Evolutionary conservation across 208 protist species (phyloP).

Genomic region (Acanthamoeba healyi): DNA sequence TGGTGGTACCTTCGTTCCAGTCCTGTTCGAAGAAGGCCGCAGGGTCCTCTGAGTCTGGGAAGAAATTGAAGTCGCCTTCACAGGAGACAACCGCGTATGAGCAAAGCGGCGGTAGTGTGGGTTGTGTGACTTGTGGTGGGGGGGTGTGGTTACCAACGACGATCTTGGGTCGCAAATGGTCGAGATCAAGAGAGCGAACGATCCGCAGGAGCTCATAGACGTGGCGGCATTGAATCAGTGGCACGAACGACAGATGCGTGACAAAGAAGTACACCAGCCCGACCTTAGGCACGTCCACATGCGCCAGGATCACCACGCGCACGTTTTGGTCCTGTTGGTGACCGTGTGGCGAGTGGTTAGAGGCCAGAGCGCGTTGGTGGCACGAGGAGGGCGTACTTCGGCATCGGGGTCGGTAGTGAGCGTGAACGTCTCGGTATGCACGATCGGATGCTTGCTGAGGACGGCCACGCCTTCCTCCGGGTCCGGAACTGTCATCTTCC

Average conservation of each 20-base stretch:
- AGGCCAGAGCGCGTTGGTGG: not conserved
- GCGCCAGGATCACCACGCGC: not conserved
- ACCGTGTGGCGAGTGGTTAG: not conserved
- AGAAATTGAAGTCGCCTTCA: constrained; percentile 26
- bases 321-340: not conserved
- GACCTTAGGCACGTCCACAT: not conserved
- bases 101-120: not conserved
- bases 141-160: not conserved
- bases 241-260: constrained; percentile 16
- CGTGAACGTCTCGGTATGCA: not conserved
- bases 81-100: not conserved
- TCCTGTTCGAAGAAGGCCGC: not conserved
- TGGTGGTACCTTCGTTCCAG: not conserved
- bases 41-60: not conserved
- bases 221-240: not conserved
- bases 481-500: not conserved
- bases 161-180: not conserved
- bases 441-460: constrained; percentile 13
- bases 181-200: not conserved
- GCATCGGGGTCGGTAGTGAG: not conserved
- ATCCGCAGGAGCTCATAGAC: constrained; percentile 19
- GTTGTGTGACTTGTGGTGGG: too few species aligned
- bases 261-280: constrained; percentile 38
- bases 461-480: constrained; percentile 15
- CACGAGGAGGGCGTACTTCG: not conserved